Evolutionary conservation across 2,329 filamentous ascomycete genomes (phyloP), one percentile per base, ranked within the genome.

Genomic region (Cytospora chrysosperma): DNA sequence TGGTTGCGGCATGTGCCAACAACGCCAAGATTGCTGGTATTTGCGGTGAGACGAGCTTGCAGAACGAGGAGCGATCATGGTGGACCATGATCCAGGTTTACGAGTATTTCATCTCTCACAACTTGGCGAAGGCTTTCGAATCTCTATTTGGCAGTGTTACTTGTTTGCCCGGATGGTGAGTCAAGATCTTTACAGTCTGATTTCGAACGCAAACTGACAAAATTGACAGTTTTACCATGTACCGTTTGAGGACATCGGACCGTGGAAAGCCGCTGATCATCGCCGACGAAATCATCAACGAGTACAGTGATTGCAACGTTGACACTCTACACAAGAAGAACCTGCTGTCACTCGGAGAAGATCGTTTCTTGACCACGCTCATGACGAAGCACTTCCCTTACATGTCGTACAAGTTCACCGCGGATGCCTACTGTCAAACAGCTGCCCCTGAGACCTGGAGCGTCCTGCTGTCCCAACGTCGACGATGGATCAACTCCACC

Each of bases 11-110:
- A 58, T 99, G 93, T 77, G 89, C 92, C 69, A 93, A 97, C 72
- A 92, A 99, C 75, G 89, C 92, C 34, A 97, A 96, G 80, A 97
- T 99, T 79, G 93, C 92, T 27, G 95, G 94, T 78, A 97, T 98
- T 67, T 99, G 95, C 75, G 95, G 95, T 74, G 95, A 99, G 76
- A 99, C 95, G 1, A 95, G 89, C 76, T 82, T 99, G 72, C 91
- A 97, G 75, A 99, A 99, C 72, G 94, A 97, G 75, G 92, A 97
- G 71, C 85, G 89, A 69, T 93, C 89, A 71, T 98, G 93, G 93
- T 97, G 92, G 92, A 99, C 95, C 15, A 99, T 99, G 95, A 99
- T 99, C 72, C 95, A 99, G 76, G 95, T 99, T 68, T 99, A 99
- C 79, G 95, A 99, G 76, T 99, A 99, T 82, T 99, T 93, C 76